Base-by-base conservation (phyloP, 2,329 filamentous ascomycete species). In the Penicillium sumatraense region DNA sequence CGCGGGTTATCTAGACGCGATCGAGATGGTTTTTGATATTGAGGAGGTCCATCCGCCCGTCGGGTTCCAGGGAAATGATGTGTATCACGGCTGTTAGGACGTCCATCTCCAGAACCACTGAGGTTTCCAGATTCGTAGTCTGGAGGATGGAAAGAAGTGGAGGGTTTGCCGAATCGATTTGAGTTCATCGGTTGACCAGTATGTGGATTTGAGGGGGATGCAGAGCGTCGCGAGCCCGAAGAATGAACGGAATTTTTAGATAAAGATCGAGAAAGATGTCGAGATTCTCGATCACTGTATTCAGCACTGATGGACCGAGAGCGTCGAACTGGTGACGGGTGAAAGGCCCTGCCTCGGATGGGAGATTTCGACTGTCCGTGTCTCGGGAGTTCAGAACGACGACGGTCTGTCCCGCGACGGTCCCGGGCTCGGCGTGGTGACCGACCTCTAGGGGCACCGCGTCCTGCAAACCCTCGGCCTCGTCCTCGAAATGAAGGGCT, bases 1-100 rank as follows among this genome's bases (percentile, higher is more conserved):
- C 81, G 78, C 35, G 78, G 73, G 20, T 73, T 73, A 54, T 80
- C 75, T 46, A 75, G 62, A 56, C 73, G 73, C 46, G 75, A 73
- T 33, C 75, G 71, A 44, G 75, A 68, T 21, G 74, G 72, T 33
- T 78, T 71, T 44, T 61, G 68, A 69, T 63, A 66, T 51, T 64
- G 58, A 5, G 65, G 62, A 4, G 66, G 66, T 24, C 61, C 56
- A 57, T 76, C 71, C 51, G 67, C 71, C 47, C 61, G 57, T 61
- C 69, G 72, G 59, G 65, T 68, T 26, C 65, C 68, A 63, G 72
- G 71, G 31, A 64, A 65, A 23, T 69, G 57, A 53, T 72, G 73
- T 45, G 65, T 57, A 61, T 75, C 72, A 54, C 68, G 72, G 24
- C 65, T 56, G 31, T 65, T 60, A 57, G 61, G 61, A 50, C 72